Evolutionary conservation across 164 flowering plant species (phyloP).

Genomic region (Chimonanthus salicifolius): DNA sequence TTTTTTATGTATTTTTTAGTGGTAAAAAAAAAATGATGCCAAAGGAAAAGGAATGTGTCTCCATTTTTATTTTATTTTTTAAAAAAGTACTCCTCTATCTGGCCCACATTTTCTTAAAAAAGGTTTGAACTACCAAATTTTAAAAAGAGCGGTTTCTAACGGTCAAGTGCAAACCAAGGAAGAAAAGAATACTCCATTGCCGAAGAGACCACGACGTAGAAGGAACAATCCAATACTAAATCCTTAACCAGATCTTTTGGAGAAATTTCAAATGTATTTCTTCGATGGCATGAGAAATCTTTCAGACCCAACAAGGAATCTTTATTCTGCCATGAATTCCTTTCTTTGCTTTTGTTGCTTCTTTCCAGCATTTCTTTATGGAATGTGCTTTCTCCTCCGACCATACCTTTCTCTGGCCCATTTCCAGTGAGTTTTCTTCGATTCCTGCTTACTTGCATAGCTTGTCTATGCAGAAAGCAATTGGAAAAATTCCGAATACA

Average conservation of each 20-base stretch:
- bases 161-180: background rate
- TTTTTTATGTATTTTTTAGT: too few species aligned
- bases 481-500: background rate
- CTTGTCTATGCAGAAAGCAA: background rate
- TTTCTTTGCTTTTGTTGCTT: constrained; percentile 27
- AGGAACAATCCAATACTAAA: background rate
- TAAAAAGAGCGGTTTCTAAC: background rate
- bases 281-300: background rate
- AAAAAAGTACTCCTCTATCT: too few species aligned
- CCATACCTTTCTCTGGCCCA: constrained; percentile 9
- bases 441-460: background rate
- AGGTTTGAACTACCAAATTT: too few species aligned
- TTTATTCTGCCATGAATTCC: constrained; percentile 11
- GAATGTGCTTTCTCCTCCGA: constrained; percentile 32
- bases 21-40: too few species aligned
- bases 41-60: too few species aligned
- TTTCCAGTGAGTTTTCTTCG: constrained; percentile 3
- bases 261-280: background rate
- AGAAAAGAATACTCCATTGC: background rate
- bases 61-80: too few species aligned
- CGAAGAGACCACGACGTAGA: background rate
- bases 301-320: constrained; percentile 10
- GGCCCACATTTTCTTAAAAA: too few species aligned
- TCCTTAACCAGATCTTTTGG: background rate
- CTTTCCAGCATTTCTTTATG: constrained; percentile 9